phyloP scores from a whole-genome alignment of 2,329 filamentous ascomycete genomes.

The Conoideocrella luteorostrata region DNA sequence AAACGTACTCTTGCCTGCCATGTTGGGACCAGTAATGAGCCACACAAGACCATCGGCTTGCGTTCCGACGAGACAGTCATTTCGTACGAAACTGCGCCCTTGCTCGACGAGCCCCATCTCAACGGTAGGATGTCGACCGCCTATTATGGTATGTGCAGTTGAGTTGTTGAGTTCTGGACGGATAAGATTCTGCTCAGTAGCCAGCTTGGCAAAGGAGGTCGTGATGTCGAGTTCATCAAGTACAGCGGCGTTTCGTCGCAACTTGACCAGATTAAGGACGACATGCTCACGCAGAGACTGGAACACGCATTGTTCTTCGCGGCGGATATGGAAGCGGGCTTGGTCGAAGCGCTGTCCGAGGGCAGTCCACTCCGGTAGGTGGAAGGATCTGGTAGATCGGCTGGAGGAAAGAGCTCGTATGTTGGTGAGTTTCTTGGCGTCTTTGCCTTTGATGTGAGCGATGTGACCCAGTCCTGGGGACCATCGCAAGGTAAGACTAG shows the following conservation, averaged over 20 bases:
- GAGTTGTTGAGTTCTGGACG: conserved; percentile 65
- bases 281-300: conserved; percentile 66
- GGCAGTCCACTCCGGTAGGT: conserved; percentile 74
- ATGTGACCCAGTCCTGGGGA: conserved; percentile 83
- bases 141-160: conserved; percentile 67
- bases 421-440: conserved; percentile 38
- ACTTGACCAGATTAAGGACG: conserved; percentile 72
- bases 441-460: conserved; percentile 82
- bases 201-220: conserved; percentile 76
- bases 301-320: conserved; percentile 80
- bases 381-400: conserved; percentile 78
- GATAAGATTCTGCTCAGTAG: conserved; percentile 64
- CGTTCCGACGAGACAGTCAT: conserved; percentile 77
- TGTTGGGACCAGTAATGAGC: conserved; percentile 82
- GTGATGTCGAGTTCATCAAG: conserved; percentile 90
- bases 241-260: conserved; percentile 83
- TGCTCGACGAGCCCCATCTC: conserved; percentile 73
- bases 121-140: conserved; percentile 87
- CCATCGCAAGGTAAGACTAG: conserved; percentile 74
- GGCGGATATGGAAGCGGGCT: conserved; percentile 67
- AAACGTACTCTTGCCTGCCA: conserved; percentile 97
- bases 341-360: conserved; percentile 77
- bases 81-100: conserved; percentile 75
- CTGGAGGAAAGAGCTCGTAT: conserved; percentile 60
- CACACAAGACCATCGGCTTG: conserved; percentile 57